Base-by-base conservation (phyloP, 1,284 basidiomycete species). In the Anthracocystis walkeri region DNA sequence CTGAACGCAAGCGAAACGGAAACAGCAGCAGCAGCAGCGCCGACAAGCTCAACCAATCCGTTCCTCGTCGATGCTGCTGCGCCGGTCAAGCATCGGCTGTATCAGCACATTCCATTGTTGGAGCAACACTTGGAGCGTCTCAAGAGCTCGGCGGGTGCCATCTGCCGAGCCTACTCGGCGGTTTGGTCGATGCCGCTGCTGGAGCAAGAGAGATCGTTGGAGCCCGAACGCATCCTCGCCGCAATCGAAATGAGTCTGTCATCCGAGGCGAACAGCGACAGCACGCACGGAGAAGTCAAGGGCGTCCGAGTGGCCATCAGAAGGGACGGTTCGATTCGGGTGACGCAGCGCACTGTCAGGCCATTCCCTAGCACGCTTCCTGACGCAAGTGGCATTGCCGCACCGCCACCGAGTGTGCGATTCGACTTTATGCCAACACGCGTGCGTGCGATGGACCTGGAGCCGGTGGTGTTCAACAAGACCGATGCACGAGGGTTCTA, bases 401-500 rank as follows among this genome's bases (percentile, higher is more conserved):
- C 59, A 11, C 48, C 41, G 10, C 35, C 56, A 14, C 74, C 74
- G 11, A 58, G 56, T 20, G 74, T 72, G 41, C 65, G 74, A 4
- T 27, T 71, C 27, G 74, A 76, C 33, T 40, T 38, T 16, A 45
- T 42, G 52, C 68, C 74, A 12, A 76, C 74, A 31, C 49, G 68
- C 12, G 68, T 76, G 21, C 49, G 74, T 0, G 71, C 61, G 25
- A 48, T 72, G 65, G 68, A 72, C 16, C 48, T 76, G 58, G 74
- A 76, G 44, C 74, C 74, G 33, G n/a, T 76, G 7, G 68, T 72
- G 40, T 72, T 76, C 56, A 76, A 76, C 74, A 76, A 76, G 68
- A 76, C 74, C 11, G 65, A 76, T 29, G 74, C 68, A 33, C 64
- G 74, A 14, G 68, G 62, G 3, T 64, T 72, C 58, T 76, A 76